Evolutionary conservation across 2,329 filamentous ascomycete species (phyloP), one percentile per base, ranked within the genome.

Genomic region (Colletotrichum tanaceti): DNA sequence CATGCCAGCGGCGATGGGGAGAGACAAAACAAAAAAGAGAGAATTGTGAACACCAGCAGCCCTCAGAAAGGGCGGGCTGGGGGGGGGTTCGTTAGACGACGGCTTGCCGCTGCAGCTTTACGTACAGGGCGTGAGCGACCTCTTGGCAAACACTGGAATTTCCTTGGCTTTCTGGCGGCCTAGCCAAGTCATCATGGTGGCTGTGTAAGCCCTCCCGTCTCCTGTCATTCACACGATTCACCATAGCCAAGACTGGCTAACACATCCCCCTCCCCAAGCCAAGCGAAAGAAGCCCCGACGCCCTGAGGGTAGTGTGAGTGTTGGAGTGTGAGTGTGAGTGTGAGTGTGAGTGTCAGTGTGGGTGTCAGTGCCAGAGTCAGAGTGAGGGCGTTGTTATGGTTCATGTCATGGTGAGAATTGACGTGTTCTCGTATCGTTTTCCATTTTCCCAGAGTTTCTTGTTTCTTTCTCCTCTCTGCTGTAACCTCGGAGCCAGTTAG

Each of bases 31-130:
- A 43, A 53, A 20, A 35, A 54, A 11, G 7, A 50, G 11, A 9
- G 28, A 0, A 7, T 32, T 32, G 28, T 32, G 7, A 32, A 32
- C 7, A 14, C 13, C 24, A 14, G 11, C 22, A 49, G 22, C 14
- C 22, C 4, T 7, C 5, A n/a, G n/a, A n/a, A n/a, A n/a, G n/a
- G n/a, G n/a, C n/a, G n/a, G n/a, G n/a, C n/a, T n/a, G n/a, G n/a
- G n/a, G n/a, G n/a, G n/a, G n/a, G n/a, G n/a, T n/a, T 47, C n/a
- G 10, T 11, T 52, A 14, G 35, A 47, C 44, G n/a, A 61, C 63
- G 20, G 39, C 47, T 20, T 39, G 46, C 46, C 55, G 41, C 59
- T 68, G 65, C 65, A 68, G 41, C 38, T 60, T 55, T 65, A 68
- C 65, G 61, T 68, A 65, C 49, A 18, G 44, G 61, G 55, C 65